A percentile compares a stretch with the other conserved stretches of the same genome.
These are phyloP conservation scores for Blastocystis sp. DNA, from an alignment of 352 stramenopile species.

Conservation along the genomic window DNA sequence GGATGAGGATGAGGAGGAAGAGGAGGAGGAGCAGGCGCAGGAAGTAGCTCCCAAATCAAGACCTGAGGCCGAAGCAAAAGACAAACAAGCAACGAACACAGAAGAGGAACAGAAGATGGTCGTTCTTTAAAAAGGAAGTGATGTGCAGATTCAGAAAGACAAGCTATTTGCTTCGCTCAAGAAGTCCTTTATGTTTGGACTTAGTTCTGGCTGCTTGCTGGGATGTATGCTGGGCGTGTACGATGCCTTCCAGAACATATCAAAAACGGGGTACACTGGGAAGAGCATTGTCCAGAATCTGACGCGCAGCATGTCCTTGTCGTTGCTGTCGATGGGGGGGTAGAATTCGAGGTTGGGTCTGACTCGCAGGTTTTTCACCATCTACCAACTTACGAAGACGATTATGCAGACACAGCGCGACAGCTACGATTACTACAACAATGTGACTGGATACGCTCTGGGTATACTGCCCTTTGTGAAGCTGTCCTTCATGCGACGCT, in stretches of 20 bases:
- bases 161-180: neutral
- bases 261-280: neutral
- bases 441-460: neutral
- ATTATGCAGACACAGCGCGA: neutral
- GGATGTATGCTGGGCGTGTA: slow-evolving; percentile 12
- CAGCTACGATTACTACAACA: slow-evolving; percentile 36
- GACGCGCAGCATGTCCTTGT: neutral
- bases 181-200: neutral
- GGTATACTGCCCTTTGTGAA: slow-evolving; percentile 16
- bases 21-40: neutral
- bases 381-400: slow-evolving; percentile 10
- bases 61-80: neutral
- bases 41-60: neutral
- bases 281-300: neutral
- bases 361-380: neutral
- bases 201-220: slow-evolving; percentile 21
- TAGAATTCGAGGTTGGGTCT: neutral
- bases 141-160: neutral
- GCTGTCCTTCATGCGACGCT: neutral
- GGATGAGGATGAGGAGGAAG: neutral
- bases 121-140: neutral
- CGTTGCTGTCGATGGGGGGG: neutral
- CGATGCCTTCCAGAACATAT: neutral
- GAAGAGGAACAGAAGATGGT: neutral
- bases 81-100: neutral